Percentiles rank a stretch among this genome's conserved stretches.
These are phyloP conservation scores for Melanomma pulvis-pyrius DNA, from an alignment of 495 filamentous ascomycete genomes.

Conservation along the genomic window DNA sequence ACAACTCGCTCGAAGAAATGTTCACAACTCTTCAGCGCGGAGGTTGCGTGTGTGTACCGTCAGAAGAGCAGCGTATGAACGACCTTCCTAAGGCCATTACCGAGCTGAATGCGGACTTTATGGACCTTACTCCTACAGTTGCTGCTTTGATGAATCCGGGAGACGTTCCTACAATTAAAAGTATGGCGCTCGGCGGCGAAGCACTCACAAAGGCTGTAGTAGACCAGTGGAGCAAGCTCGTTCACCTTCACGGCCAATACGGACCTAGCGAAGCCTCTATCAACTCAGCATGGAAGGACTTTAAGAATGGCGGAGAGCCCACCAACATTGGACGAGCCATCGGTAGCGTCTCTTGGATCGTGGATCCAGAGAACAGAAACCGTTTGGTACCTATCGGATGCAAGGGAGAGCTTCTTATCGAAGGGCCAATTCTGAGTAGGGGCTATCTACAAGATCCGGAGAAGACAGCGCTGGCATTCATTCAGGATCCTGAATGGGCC, in stretches of 20 bases:
- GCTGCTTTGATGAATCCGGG: slow-evolving; percentile 23
- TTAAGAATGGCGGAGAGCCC: slow-evolving; percentile 29
- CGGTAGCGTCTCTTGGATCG: slow-evolving; percentile 35
- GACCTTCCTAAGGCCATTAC: slow-evolving; percentile 23
- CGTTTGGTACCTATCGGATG: slow-evolving; percentile 31
- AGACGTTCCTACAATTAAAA: slow-evolving; percentile 26
- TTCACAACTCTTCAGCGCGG: slow-evolving; percentile 32
- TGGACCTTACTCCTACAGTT: slow-evolving; percentile 35
- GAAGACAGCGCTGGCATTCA: slow-evolving; percentile 34
- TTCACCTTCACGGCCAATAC: slow-evolving; percentile 29
- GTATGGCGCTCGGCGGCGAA: slow-evolving; percentile 27
- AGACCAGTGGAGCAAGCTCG: slow-evolving; percentile 18
- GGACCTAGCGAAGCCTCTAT: slow-evolving; percentile 32
- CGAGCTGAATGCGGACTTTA: slow-evolving; percentile 29
- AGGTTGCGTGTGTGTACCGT: slow-evolving; percentile 35
- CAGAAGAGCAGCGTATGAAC: slow-evolving; percentile 33
- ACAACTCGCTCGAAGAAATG: slow-evolving; percentile 34
- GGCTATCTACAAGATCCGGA: slow-evolving; percentile 37
- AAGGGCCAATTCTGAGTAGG: slow-evolving; percentile 38
- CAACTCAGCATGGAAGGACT: slow-evolving; percentile 26
- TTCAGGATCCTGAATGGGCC: slow-evolving; percentile 28
- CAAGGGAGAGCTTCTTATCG: slow-evolving; percentile 35
- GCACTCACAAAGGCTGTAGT: slow-evolving; percentile 24
- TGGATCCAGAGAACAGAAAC: slow-evolving; percentile 22
- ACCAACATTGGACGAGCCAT: slow-evolving; percentile 36